Conservation (phyloP, 2,329 filamentous ascomycete species). For the Colletotrichum orbiculare region DNA sequence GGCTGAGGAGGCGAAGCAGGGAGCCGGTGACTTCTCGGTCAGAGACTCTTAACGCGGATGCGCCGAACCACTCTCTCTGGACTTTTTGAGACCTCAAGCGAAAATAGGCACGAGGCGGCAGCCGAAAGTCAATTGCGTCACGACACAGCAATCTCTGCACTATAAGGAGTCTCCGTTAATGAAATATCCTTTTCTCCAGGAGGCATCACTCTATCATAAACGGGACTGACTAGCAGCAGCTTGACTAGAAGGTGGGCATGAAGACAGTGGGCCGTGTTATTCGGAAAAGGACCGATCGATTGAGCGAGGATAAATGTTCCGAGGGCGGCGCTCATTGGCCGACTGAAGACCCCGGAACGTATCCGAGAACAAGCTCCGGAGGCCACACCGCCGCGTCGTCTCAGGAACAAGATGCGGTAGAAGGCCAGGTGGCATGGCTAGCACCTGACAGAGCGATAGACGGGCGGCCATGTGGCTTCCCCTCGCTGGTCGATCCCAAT, state of each 20-base stretch:
- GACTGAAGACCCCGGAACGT: slow-evolving; percentile 14
- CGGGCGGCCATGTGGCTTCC: slow-evolving; percentile 9
- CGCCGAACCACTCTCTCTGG: no score
- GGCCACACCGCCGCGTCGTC: slow-evolving; percentile 26
- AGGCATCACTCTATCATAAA: neutral
- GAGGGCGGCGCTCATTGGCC: slow-evolving; percentile 22
- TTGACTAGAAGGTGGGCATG: slow-evolving; percentile 13
- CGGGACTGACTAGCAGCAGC: neutral
- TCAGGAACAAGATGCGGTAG: slow-evolving; percentile 12
- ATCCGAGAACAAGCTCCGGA: slow-evolving; percentile 25
- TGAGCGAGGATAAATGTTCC: slow-evolving; percentile 34
- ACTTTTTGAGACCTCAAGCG: neutral
- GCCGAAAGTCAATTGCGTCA: neutral
- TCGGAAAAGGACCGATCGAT: slow-evolving; percentile 34
- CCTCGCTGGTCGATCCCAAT: slow-evolving; percentile 4
- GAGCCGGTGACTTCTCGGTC: no score
- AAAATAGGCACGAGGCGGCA: neutral
- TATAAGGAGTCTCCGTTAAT: slow-evolving; percentile 1
- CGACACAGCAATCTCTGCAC: neutral
- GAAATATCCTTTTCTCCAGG: slow-evolving; percentile 10
- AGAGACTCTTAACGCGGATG: no score
- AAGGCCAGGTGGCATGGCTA: slow-evolving; percentile 6
- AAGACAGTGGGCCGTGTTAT: slow-evolving; percentile 18
- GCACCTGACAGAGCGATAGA: slow-evolving; percentile 11
- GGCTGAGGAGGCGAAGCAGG: no score